Evolutionary conservation across 83 land plant species (phyloP).

Genomic region (Diphasiastrum complanatum): DNA sequence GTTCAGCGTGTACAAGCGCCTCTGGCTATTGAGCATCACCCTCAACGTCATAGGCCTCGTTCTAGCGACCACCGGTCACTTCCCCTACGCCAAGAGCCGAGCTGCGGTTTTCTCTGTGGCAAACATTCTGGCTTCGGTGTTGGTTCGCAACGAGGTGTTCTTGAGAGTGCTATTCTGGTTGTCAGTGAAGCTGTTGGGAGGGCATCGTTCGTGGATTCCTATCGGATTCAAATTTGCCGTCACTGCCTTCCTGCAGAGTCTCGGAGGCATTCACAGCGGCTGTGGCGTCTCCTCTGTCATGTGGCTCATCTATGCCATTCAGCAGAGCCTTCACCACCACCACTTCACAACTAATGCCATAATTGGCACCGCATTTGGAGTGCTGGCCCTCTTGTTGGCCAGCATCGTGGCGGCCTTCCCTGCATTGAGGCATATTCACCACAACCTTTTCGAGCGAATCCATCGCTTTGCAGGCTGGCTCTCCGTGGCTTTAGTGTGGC

Average conservation of each 20-base stretch:
- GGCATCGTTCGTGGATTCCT: conserved; percentile 37
- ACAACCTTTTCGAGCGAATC: conserved; percentile 43
- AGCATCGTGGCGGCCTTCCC: conserved; percentile 45
- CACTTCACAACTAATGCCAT: conserved; percentile 19
- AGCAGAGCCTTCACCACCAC: conserved; percentile 19
- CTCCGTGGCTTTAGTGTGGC: conserved; percentile 47
- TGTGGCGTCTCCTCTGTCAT: conserved; percentile 45
- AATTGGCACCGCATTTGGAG: conserved; percentile 23
- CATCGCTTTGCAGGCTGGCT: conserved; percentile 57
- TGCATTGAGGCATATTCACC: conserved; percentile 48
- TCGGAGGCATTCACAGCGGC: conserved; percentile 61
- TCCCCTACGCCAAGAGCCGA: conserved; percentile 31
- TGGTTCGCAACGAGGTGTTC: conserved; percentile 26
- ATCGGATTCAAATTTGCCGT: conserved; percentile 30
- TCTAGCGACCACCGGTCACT: too few species aligned
- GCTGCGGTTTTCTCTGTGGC: conserved; percentile 32
- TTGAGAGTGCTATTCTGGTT: conserved; percentile 42
- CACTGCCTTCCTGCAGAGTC: conserved; percentile 38
- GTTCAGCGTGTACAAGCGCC: too few species aligned
- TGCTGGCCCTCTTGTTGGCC: conserved; percentile 30
- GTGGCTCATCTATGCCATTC: conserved; percentile 42
- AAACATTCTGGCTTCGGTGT: background rate
- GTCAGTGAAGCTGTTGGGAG: conserved; percentile 37
- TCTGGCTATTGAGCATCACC: too few species aligned
- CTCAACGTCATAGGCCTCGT: too few species aligned